phyloP scores from a whole-genome alignment of 208 protist species.

The Leishmania aethiopica region DNA sequence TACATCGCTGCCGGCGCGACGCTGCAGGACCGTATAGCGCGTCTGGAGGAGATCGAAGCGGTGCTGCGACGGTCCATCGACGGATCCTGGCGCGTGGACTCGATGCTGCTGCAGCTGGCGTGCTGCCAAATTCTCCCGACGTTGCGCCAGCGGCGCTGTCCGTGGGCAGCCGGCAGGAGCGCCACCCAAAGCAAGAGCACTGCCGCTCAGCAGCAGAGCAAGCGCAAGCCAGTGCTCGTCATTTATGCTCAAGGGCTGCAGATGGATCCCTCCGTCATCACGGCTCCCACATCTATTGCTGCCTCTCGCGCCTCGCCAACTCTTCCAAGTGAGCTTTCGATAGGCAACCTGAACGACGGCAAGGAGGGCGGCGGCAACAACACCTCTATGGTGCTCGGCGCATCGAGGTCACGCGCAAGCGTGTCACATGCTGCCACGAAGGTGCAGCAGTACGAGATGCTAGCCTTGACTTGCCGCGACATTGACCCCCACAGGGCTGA shows the following conservation, averaged over 20 bases:
- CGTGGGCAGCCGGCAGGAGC: conserved; percentile 19
- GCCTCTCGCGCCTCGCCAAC: not conserved
- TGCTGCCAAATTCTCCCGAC: conserved; percentile 69
- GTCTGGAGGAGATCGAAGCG: conserved; percentile 70
- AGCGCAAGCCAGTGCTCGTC: conserved; percentile 44
- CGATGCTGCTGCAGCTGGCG: conserved; percentile 58
- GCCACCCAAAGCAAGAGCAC: not conserved
- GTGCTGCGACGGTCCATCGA: conserved; percentile 60
- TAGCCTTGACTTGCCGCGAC: conserved; percentile 65
- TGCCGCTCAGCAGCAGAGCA: not conserved
- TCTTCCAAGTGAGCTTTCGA: conserved; percentile 11
- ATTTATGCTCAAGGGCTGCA: conserved; percentile 70
- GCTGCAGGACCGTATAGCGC: conserved; percentile 41
- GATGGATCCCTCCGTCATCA: conserved; percentile 28
- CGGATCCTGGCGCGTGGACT: conserved; percentile 63
- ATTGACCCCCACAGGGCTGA: conserved; percentile 43
- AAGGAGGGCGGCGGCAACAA: conserved; percentile 13
- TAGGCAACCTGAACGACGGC: conserved; percentile 13
- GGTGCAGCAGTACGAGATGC: conserved; percentile 80
- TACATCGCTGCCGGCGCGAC: conserved; percentile 57
- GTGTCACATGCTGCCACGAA: conserved; percentile 32
- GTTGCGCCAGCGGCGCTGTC: conserved; percentile 48
- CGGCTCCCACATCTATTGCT: conserved; percentile 1
- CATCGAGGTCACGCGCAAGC: conserved; percentile 19
- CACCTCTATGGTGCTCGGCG: conserved; percentile 7